phyloP scores from a whole-genome alignment of 129 eudicot genomes.

The Calendula officinalis region DNA sequence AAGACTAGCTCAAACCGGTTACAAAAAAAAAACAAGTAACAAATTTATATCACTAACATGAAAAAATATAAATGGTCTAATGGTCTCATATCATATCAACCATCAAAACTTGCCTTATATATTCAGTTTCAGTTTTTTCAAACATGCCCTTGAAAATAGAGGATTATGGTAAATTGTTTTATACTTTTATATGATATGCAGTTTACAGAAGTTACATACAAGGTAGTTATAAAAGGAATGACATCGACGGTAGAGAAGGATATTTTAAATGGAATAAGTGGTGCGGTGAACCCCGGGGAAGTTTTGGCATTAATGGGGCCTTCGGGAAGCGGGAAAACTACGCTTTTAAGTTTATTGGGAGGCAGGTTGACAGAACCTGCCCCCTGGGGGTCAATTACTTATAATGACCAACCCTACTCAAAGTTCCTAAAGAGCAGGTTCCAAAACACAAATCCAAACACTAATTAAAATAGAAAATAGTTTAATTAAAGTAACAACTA shows the following conservation, averaged over 20 bases:
- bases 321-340: slow-evolving; percentile 91
- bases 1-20: slow-evolving; percentile 45
- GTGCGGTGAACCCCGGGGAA: slow-evolving; percentile 86
- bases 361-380: slow-evolving; percentile 55
- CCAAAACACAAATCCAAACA: neutral
- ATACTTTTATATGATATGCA: slow-evolving; percentile 33
- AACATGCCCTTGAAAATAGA: neutral
- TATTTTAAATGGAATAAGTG: slow-evolving; percentile 70
- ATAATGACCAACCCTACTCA: slow-evolving; percentile 82
- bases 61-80: neutral
- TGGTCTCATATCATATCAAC: slow-evolving; percentile 1
- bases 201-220: slow-evolving; percentile 85
- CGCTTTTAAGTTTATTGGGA: slow-evolving; percentile 79
- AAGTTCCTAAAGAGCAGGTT: slow-evolving; percentile 83
- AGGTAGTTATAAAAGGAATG: slow-evolving; percentile 62
- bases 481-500: neutral
- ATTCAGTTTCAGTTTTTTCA: no score
- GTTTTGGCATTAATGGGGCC: slow-evolving; percentile 97
- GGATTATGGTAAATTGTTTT: neutral
- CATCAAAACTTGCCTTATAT: neutral
- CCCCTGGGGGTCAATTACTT: slow-evolving; percentile 64
- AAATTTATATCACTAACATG: slow-evolving; percentile 8
- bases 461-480: neutral
- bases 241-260: slow-evolving; percentile 66
- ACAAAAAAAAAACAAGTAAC: neutral